Conservation (phyloP, 2,329 filamentous ascomycete species). For the Sporothrix euskadiensis region DNA sequence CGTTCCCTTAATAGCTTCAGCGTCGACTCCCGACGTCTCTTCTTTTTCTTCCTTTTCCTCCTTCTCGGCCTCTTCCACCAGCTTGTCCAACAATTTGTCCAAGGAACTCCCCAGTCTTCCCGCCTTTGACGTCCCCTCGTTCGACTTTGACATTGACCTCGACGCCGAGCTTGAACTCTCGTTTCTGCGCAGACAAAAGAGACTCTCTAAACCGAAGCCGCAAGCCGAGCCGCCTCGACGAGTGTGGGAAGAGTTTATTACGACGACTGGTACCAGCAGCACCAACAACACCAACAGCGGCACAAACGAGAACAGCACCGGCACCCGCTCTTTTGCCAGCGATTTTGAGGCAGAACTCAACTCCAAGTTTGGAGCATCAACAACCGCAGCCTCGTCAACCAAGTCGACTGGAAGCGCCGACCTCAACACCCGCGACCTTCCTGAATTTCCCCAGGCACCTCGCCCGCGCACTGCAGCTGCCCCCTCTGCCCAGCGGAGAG, state of each 20-base stretch:
- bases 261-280: neutral
- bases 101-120: conserved; percentile 44
- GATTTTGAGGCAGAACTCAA: conserved; percentile 20
- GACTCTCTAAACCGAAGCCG: neutral
- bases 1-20: conserved; percentile 14
- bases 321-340: conserved; percentile 1
- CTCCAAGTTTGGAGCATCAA: neutral
- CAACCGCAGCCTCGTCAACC: neutral
- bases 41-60: neutral
- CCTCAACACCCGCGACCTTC: neutral
- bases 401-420: neutral
- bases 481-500: conserved; percentile 3
- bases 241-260: conserved; percentile 32
- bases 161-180: conserved; percentile 44
- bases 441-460: neutral
- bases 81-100: conserved; percentile 36
- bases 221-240: conserved; percentile 17
- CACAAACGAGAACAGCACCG: neutral
- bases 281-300: neutral
- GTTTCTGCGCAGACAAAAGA: neutral
- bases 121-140: conserved; percentile 54
- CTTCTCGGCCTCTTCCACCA: neutral
- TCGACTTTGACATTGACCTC: conserved; percentile 53
- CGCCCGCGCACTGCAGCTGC: conserved; percentile 20
- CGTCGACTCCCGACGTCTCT: conserved; percentile 24